Evolutionary conservation across 495 filamentous ascomycete species (phyloP), one percentile per base, ranked within the genome.

Genomic region (Penicillium robsamsonii): DNA sequence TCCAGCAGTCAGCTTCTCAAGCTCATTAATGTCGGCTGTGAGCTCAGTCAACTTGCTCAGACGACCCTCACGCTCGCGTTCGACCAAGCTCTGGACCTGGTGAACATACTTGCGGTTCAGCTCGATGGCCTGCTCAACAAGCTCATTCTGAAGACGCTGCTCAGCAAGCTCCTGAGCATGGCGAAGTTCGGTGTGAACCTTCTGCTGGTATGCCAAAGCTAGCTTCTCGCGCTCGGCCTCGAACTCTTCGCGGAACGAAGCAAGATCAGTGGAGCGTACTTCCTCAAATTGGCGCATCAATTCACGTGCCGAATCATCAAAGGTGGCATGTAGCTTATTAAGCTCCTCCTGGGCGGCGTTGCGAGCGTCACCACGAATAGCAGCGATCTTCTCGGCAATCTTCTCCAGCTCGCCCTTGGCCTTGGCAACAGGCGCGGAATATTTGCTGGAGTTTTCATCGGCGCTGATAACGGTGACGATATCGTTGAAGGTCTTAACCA

Each of bases 401-500:
- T 85, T 86, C 61, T 77, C 75, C n/a, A 98, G 75, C 63, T 94
- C 88, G 25, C 79, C 77, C 78, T 96, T 96, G 47, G 92, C 94
- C 73, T 90, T 88, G 40, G 79, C 71, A 49, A 98, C 84, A 3
- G 90, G 86, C 18, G 80, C 75, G 35, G 80, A 82, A 72, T 92
- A 96, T 69, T 87, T 90, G 59, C 77, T 74, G 51, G 84, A 80
- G 53, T 87, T 84, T 50, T 74, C 74, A 63, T 96, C 92, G 51
- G 88, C 85, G 70, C 96, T 96, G 53, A 97, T 84, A 30, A 93
- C 88, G 2, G 88, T 84, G 68, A 98, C 96, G 68, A 98, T 87
- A 71, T 93, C 89, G 73, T 98, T 98, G 60, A 97, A 80, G 66
- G 94, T 91, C 75, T 89, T 93, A 52, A 94, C 88, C n/a, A 98